Percentiles rank a stretch among this genome's conserved stretches.
Conservation (phyloP, 1,284 basidiomycete genomes). For the Xanthoconium separans region DNA sequence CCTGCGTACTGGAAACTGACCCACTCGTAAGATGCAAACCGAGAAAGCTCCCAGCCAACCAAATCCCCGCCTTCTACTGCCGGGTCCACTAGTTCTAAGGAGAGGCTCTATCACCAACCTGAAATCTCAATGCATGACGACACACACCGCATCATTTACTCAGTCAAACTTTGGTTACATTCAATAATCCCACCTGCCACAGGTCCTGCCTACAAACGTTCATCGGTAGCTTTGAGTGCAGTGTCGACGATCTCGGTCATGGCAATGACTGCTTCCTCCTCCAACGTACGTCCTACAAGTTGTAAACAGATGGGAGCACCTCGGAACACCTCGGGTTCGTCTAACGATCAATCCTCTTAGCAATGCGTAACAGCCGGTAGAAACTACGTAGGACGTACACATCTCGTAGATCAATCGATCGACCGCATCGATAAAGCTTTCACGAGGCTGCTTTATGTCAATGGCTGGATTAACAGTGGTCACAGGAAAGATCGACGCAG, state of each 20-base stretch:
- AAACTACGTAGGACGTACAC: constrained; percentile 43
- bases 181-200: background rate
- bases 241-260: constrained; percentile 60
- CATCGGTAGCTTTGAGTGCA: constrained; percentile 27
- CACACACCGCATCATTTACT: background rate
- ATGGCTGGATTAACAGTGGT: constrained; percentile 51
- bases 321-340: constrained; percentile 55
- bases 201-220: background rate
- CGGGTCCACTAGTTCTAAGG: too few species aligned
- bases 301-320: constrained; percentile 72
- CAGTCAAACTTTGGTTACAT: constrained; percentile 25
- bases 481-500: constrained; percentile 67
- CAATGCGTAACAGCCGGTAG: background rate
- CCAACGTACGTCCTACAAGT: constrained; percentile 64
- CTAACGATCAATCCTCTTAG: constrained; percentile 33
- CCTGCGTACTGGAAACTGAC: too few species aligned
- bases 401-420: constrained; percentile 53
- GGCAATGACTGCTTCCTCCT: constrained; percentile 70
- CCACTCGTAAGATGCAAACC: too few species aligned
- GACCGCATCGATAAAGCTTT: constrained; percentile 43
- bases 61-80: too few species aligned
- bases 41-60: too few species aligned
- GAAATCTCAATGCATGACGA: too few species aligned
- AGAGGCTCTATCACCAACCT: too few species aligned
- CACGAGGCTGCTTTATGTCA: constrained; percentile 43